Base-by-base conservation (phyloP, 768 basidiomycete species). In the Trametes gibbosa region DNA sequence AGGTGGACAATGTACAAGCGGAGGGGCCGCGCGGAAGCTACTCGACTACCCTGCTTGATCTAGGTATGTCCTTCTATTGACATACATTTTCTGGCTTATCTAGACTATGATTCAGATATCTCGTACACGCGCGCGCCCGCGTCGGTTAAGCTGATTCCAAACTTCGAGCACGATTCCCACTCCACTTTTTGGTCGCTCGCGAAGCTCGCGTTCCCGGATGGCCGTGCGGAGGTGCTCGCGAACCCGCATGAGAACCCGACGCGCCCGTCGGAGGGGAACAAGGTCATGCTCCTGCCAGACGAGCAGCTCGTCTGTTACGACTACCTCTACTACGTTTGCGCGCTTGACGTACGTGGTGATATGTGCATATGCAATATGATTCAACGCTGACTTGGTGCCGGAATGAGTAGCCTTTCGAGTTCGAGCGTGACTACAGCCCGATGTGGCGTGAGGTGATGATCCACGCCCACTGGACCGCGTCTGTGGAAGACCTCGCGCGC, bases 221-320 rank as follows among this genome's bases (percentile, higher is more conserved):
- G 49, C 41, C 68, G 70, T 48, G 61, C 61, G 35, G 58, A 62
- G 6, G 55, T 46, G 24, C 64, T 68, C 42, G 53, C 50, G 5
- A 32, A 57, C 35, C 53, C 56, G n/a, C 61, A 56, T 12, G 67
- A 61, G 17, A 40, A 63, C 17, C 64, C 64, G 13, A 63, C 57
- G 6, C 53, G 53, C 2, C 64, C 69, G 14, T 68, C 69, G 0
- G 42, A 50, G 12, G 66, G 60, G 32, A 59, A 61, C 29, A 53
- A 60, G 6, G 56, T 63, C 32, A n/a, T 46, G 9, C 56, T 71
- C 23, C 59, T 56, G 3, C 75, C 75, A 29, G 74, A 75, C 58
- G 71, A 74, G 50, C 75, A 74, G 48, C 55, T 76, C 16, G 51
- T 69, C 17, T 76, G 75, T 63, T 73, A 70, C 50, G 75, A 76